Evolutionary conservation across 495 filamentous ascomycete genomes (phyloP).

Genomic region (Immersiella caudata): DNA sequence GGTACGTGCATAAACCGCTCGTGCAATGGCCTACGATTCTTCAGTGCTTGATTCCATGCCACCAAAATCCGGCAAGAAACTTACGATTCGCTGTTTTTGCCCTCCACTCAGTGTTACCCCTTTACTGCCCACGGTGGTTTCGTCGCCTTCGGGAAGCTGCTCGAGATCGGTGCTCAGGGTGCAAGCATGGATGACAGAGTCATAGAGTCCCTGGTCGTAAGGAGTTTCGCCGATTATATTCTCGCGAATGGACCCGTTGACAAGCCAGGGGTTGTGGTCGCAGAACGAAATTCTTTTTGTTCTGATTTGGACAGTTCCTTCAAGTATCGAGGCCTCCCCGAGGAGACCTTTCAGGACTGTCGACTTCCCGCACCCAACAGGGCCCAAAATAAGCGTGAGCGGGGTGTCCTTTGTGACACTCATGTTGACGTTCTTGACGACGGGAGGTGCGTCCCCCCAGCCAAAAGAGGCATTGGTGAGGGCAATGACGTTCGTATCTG

Average conservation of each 20-base stretch:
- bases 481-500: not conserved
- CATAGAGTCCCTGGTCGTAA: constrained; percentile 45
- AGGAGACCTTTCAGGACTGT: constrained; percentile 54
- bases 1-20: constrained; percentile 30
- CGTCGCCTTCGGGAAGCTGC: constrained; percentile 63
- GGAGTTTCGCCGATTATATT: constrained; percentile 56
- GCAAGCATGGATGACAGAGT: constrained; percentile 62
- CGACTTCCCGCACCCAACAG: constrained; percentile 55
- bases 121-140: constrained; percentile 63
- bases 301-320: constrained; percentile 34
- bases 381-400: constrained; percentile 49
- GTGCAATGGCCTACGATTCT: constrained; percentile 24
- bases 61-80: not conserved
- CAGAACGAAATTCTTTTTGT: constrained; percentile 40
- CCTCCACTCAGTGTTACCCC: constrained; percentile 66
- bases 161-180: constrained; percentile 62
- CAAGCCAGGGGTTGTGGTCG: constrained; percentile 56
- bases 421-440: constrained; percentile 32
- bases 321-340: constrained; percentile 47
- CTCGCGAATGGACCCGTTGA: constrained; percentile 51
- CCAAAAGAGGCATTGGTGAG: constrained; percentile 5
- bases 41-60: not conserved
- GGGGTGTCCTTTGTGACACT: constrained; percentile 29
- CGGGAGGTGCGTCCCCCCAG: not conserved
- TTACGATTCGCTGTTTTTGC: constrained; percentile 62